Evolutionary conservation across 352 stramenopile genomes (phyloP), one percentile per base, ranked within the genome.

Genomic region (Phytophthora litchii): DNA sequence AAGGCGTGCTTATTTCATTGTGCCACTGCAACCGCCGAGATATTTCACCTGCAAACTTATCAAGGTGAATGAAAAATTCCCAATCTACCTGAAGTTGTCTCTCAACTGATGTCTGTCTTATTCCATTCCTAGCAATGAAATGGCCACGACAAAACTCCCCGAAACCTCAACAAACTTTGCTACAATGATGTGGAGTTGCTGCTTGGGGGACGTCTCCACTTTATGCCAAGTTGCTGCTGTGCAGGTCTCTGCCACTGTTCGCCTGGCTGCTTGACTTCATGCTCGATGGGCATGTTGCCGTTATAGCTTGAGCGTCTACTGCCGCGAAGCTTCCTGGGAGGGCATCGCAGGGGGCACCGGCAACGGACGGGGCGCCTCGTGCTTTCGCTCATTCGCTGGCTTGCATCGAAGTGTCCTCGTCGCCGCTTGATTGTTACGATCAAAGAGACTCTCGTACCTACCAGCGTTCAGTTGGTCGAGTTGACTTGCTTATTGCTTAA

Each of bases 301-400:
- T 65, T 70, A 61, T 60, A 34, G 37, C 27, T 52, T 53, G 46
- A 64, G 53, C 38, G 14, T 54, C 53, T 50, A 41, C 35, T 67
- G 62, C 62, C 35, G 43, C 62, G 62, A 70, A 70, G 32, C 29
- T 70, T 70, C 62, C 60, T 52, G 19, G 38, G 62, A 17, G 56
- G 42, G 36, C 47, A 45, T 62, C 54, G 60, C 46, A 69, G 54
- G 53, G 31, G 40, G 35, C 12, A 11, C 14, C 16, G 54, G 41
- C 43, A 68, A 68, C 60, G 60, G 60, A 68, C 60, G 34, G 53
- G 60, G 37, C 59, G 32, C 19, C 40, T 62, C 47, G 36, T 25
- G 27, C 23, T 44, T 31, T 62, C 38, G 36, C 42, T 70, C 54
- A 64, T 55, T 70, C 54, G 40, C 41, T 69, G 44, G 51, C 59